Evolutionary conservation across 805 yeast species (phyloP), one percentile per base, ranked within the genome.

Genomic region (Pachysolen tannophilus): DNA sequence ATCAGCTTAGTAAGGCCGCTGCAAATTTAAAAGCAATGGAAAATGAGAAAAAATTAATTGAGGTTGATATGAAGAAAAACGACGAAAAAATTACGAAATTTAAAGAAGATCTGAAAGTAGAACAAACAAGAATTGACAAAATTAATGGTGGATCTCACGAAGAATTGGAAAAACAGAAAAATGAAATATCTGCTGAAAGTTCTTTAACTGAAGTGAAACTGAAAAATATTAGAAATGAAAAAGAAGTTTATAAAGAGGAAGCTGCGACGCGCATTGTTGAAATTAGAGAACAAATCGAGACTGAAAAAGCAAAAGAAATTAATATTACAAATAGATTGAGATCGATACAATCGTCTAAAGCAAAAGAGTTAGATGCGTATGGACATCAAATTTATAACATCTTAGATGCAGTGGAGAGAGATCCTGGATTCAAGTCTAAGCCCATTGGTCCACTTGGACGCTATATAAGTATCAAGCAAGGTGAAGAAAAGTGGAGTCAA

Each of bases 381-480:
- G 81, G 79, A 6, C 42, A 41, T 2, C 56, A 60, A 5, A 67
- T 76, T 50, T 55, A 55, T 7, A 32, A 39, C 2, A 49, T 79
- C 6, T 45, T 78, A 17, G 43, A 49, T 3, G 70, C 60, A 5
- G 68, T 79, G 6, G 43, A 56, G 19, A 45, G 51, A 2, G 59
- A 60, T 10, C 31, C 44, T 0, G 46, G 55, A 11, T 78, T 72
- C 65, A 65, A 64, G 13, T 46, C 53, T 2, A 49, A 48, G 24
- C 94, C 95, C 0, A 54, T 80, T 13, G 97, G 97, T 0, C 98
- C 98, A 0, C 43, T 90, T 2, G 96, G 95, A 1, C 44, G 64
- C 3, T 58, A 60, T 40, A 62, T 86, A 3, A 62, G 70, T 4
- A 60, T 90, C 10, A 81, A 75, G 47, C 52, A 58, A 2, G 76